A percentile compares a stretch with the other conserved stretches of the same genome.
Conservation (phyloP, 495 filamentous ascomycete species). For the Astrothelium macrocarpum region DNA sequence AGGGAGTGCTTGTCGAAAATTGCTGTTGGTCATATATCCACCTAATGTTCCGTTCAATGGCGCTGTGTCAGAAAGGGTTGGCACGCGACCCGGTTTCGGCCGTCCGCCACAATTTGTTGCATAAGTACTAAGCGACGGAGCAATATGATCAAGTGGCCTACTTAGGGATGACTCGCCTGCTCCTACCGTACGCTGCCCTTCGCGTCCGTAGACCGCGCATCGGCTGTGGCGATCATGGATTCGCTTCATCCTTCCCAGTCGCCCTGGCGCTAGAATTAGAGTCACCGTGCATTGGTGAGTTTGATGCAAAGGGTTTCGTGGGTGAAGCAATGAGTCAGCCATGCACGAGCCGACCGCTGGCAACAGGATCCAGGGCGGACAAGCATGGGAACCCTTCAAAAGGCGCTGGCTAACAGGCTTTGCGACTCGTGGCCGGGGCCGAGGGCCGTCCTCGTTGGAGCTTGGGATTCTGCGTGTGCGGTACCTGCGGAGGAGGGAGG, state of each 20-base stretch:
- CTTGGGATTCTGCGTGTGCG: too few relatives aligned
- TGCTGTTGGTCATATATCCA: not conserved
- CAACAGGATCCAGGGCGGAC: not conserved
- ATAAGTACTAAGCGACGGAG: not conserved
- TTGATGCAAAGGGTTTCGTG: not conserved
- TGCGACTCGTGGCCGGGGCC: not conserved
- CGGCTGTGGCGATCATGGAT: not conserved
- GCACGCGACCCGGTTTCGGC: not conserved
- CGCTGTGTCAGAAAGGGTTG: not conserved
- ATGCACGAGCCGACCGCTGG: not conserved
- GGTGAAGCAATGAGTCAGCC: not conserved
- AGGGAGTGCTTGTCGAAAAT: not conserved
- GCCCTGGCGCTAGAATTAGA: not conserved
- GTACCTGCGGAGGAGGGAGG: too few relatives aligned
- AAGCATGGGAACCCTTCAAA: not conserved
- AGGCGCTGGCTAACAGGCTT: not conserved
- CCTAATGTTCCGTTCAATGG: not conserved
- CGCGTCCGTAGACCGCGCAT: not conserved
- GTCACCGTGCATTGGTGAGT: not conserved
- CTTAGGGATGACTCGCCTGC: constrained; percentile 1
- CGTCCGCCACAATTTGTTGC: not conserved
- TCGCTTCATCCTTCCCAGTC: constrained; percentile 1
- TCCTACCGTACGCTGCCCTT: not conserved
- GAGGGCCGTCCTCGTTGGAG: not conserved
- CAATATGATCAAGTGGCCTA: not conserved